phyloP scores from a whole-genome alignment of 2,329 filamentous ascomycete genomes.

The Stagonosporopsis chrysanthemi region DNA sequence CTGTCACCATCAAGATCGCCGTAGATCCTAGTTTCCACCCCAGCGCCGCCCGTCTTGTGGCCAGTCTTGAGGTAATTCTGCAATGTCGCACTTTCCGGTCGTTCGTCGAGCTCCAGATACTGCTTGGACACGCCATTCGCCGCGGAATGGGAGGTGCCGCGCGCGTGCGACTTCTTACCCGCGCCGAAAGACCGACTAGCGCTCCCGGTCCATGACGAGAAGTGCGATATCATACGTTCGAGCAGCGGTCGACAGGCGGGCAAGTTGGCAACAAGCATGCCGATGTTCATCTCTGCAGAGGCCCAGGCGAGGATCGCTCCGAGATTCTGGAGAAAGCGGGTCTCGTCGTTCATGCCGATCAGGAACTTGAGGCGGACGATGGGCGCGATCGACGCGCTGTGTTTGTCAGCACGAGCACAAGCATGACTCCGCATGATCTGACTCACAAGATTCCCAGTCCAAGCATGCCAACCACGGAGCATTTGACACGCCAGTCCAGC shows the following conservation, averaged over 20 bases:
- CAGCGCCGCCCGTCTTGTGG: conserved; percentile 2
- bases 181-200: conserved; percentile 8
- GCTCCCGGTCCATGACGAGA: conserved; percentile 20
- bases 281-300: conserved; percentile 22
- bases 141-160: not conserved
- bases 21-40: conserved; percentile 24
- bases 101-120: conserved; percentile 21
- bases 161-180: conserved; percentile 9
- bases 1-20: conserved; percentile 17
- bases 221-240: conserved; percentile 12
- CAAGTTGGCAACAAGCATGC: conserved; percentile 24
- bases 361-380: conserved; percentile 24
- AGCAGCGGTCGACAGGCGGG: conserved; percentile 22
- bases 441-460: conserved; percentile 20
- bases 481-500: conserved; percentile 60
- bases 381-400: conserved; percentile 22
- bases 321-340: conserved; percentile 19
- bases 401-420: not conserved
- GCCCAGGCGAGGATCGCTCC: conserved; percentile 22
- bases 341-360: conserved; percentile 20
- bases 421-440: too few relatives aligned
- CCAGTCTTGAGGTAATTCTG: conserved; percentile 14
- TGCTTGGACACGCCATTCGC: conserved; percentile 12
- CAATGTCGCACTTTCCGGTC: conserved; percentile 10
- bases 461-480: conserved; percentile 51